Evolutionary conservation across 805 yeast genomes (phyloP).

Genomic region (Pichia thaimueangensis): DNA sequence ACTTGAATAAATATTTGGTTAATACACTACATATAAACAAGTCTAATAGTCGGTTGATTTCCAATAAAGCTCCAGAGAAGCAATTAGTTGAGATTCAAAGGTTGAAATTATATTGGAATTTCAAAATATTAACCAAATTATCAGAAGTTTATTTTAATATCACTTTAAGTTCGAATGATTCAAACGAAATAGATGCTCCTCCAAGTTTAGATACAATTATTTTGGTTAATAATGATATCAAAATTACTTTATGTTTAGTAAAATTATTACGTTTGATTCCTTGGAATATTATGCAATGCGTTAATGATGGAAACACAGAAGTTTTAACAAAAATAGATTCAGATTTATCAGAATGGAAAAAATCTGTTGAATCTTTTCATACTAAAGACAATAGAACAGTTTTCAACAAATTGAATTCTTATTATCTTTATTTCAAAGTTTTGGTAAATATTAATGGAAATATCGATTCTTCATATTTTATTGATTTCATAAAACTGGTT

Average conservation of each 20-base stretch:
- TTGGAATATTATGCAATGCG: constrained; percentile 21
- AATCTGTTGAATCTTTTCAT: constrained; percentile 15
- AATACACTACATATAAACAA: constrained; percentile 39
- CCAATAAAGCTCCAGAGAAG: constrained; percentile 7
- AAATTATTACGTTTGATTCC: constrained; percentile 30
- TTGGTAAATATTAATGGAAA: constrained; percentile 18
- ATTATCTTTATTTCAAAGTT: constrained; percentile 27
- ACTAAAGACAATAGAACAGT: constrained; percentile 22
- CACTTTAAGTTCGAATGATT: constrained; percentile 12
- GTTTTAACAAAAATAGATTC: constrained; percentile 18
- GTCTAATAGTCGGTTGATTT: constrained; percentile 9
- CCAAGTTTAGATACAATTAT: constrained; percentile 31
- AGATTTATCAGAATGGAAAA: constrained; percentile 25
- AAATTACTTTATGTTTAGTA: constrained; percentile 28
- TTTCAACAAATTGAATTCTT: constrained; percentile 25
- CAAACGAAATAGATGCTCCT: constrained; percentile 17
- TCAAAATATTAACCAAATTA: constrained; percentile 29
- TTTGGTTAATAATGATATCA: constrained; percentile 30
- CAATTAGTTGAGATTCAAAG: constrained; percentile 27
- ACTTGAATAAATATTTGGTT: constrained; percentile 34
- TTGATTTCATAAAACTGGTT: constrained; percentile 19
- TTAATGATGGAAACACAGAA: constrained; percentile 14
- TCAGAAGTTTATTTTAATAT: constrained; percentile 25
- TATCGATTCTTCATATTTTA: constrained; percentile 18
- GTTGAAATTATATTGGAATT: constrained; percentile 40